Evolutionary conservation across 1,139 yeast species (phyloP).

Genomic region (Geotrichum candidum): DNA sequence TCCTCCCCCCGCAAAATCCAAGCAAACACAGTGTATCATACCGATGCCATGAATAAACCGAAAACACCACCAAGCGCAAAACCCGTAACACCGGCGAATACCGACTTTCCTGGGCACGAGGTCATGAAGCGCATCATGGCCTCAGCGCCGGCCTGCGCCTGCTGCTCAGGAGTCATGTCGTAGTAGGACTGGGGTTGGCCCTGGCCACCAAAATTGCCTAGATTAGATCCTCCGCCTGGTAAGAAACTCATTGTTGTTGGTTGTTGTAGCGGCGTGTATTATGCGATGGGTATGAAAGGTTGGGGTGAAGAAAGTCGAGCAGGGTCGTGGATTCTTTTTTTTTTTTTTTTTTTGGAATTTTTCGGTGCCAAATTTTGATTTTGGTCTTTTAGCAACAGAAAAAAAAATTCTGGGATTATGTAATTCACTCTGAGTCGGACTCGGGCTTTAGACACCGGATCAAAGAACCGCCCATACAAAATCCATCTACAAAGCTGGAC

Average conservation of each 20-base stretch:
- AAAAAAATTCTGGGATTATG: not conserved
- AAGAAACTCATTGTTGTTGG: constrained; percentile 14
- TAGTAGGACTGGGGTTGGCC: constrained; percentile 38
- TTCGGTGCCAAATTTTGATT: not conserved
- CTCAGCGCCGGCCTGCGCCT: constrained; percentile 86
- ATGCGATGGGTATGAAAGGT: not conserved
- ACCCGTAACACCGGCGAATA: constrained; percentile 89
- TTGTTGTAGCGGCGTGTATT: not conserved
- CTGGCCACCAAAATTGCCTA: constrained; percentile 10
- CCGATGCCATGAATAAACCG: constrained; percentile 94
- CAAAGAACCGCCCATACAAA: not conserved
- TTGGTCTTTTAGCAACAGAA: not conserved
- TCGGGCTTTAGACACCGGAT: not conserved
- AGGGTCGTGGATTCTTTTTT: not conserved
- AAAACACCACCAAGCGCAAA: constrained; percentile 94
- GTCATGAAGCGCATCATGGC: constrained; percentile 79
- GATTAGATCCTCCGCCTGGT: constrained; percentile 16
- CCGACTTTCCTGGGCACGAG: constrained; percentile 93
- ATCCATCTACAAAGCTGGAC: not conserved
- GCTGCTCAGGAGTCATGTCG: constrained; percentile 86
- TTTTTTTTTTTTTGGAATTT: not conserved
- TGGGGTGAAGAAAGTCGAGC: not conserved
- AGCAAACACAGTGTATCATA: constrained; percentile 32
- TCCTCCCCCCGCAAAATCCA: not conserved
- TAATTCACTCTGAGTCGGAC: not conserved